Evolutionary conservation across 192 early-diverging fungal species (phyloP).

Genomic region (Umbelopsis ramanniana): DNA sequence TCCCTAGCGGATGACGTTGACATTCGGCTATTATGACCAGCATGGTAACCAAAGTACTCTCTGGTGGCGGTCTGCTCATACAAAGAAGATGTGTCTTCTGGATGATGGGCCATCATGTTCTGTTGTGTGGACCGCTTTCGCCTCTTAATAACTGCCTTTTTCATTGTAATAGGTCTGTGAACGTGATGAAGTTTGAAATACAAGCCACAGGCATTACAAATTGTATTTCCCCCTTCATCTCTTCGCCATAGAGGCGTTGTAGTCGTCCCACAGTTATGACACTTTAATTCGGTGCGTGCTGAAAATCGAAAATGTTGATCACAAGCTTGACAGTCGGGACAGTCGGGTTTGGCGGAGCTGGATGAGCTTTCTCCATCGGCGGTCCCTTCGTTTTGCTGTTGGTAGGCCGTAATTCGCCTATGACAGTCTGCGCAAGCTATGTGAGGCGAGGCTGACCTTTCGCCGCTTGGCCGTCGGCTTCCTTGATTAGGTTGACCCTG

Average conservation of each 20-base stretch:
- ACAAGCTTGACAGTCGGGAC: conserved; percentile 72
- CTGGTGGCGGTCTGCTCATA: conserved; percentile 5
- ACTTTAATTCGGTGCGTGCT: conserved; percentile 45
- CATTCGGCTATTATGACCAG: conserved; percentile 19
- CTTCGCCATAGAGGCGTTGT: conserved; percentile 79
- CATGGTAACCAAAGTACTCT: conserved; percentile 21
- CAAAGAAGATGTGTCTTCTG: not conserved
- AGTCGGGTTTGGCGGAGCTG: conserved; percentile 29
- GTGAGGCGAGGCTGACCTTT: not conserved
- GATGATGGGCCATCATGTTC: not conserved
- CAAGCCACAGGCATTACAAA: conserved; percentile 93
- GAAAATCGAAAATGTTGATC: conserved; percentile 64
- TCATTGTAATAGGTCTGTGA: conserved; percentile 75
- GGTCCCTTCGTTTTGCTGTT: not conserved
- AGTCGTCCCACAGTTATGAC: conserved; percentile 75
- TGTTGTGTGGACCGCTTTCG: conserved; percentile 49
- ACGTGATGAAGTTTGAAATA: conserved; percentile 84
- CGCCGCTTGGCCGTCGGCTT: not conserved
- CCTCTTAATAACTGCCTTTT: conserved; percentile 69
- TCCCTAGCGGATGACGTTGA: not conserved
- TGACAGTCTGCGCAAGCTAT: conserved; percentile 14
- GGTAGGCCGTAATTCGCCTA: not conserved
- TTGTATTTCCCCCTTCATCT: conserved; percentile 65
- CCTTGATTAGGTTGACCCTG: not conserved
- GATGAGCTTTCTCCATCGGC: not conserved